Conservation (phyloP, 306 rosid genomes). For the Lathyrus oleraceus region DNA sequence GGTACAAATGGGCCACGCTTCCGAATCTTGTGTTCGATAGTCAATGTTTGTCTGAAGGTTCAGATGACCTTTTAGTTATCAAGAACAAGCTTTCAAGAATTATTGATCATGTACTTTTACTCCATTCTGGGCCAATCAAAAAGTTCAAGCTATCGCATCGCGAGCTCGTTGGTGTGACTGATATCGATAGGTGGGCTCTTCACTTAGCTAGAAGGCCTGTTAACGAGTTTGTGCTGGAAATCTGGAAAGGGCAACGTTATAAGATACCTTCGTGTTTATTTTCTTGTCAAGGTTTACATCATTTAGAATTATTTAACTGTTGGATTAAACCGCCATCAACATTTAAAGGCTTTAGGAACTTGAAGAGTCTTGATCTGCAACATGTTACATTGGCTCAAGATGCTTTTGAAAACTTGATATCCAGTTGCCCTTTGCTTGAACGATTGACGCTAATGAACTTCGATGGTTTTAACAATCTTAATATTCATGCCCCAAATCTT, state of each 20-base stretch:
- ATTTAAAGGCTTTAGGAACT: conserved; percentile 54
- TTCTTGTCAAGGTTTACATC: conserved; percentile 49
- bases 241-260: conserved; percentile 62
- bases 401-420: conserved; percentile 53
- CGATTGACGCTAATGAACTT: conserved; percentile 60
- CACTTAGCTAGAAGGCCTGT: conserved; percentile 50
- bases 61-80: conserved; percentile 35
- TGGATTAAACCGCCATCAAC: conserved; percentile 58
- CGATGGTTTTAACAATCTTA: conserved; percentile 55
- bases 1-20: conserved; percentile 56
- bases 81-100: conserved; percentile 50
- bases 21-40: conserved; percentile 62
- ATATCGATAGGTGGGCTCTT: conserved; percentile 58
- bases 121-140: conserved; percentile 53
- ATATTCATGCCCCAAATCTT: conserved; percentile 57
- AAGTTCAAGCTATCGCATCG: conserved; percentile 61
- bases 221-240: conserved; percentile 60
- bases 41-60: conserved; percentile 34
- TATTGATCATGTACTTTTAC: conserved; percentile 70
- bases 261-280: conserved; percentile 55
- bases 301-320: conserved; percentile 59
- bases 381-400: conserved; percentile 60
- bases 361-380: conserved; percentile 71
- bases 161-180: conserved; percentile 45
- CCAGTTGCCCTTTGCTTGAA: conserved; percentile 57